These are phyloP conservation scores for Myxozyma monticola DNA, from an alignment of 805 yeast species.

Conservation along the genomic window DNA sequence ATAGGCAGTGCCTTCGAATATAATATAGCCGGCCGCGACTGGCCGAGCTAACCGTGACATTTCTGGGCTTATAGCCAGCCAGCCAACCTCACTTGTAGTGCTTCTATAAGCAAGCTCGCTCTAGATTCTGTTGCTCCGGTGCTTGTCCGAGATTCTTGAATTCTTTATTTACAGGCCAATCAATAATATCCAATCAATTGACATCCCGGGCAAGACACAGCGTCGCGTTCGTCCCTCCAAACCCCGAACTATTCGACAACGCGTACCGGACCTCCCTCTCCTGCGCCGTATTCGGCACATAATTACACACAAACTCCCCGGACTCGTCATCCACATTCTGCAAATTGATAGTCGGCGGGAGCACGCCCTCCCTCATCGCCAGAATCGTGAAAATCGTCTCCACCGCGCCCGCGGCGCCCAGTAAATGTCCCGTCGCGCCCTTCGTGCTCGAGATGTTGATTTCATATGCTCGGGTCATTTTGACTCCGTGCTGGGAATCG, in stretches of 20 bases:
- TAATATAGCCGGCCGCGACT: too few species aligned
- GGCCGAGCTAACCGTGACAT: too few species aligned
- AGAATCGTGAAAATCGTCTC: constrained; percentile 80
- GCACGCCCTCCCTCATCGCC: constrained; percentile 54
- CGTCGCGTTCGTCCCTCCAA: constrained; percentile 93
- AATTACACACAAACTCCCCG: constrained; percentile 52
- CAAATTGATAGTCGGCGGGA: constrained; percentile 85
- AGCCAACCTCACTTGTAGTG: too few species aligned
- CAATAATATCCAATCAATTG: too few species aligned
- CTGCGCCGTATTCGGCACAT: constrained; percentile 54
- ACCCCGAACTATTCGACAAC: constrained; percentile 88
- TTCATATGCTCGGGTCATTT: constrained; percentile 15
- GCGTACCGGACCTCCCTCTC: constrained; percentile 53
- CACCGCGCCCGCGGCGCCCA: constrained; percentile 96
- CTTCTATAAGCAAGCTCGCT: too few species aligned
- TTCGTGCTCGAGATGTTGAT: constrained; percentile 72
- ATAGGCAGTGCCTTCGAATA: too few species aligned
- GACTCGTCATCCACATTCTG: constrained; percentile 52
- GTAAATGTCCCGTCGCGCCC: constrained; percentile 88
- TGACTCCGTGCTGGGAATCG: constrained; percentile 31
- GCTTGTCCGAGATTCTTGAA: too few species aligned
- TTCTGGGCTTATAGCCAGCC: too few species aligned
- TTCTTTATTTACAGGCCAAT: too few species aligned
- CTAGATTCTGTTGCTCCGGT: too few species aligned
- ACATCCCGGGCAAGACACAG: constrained; percentile 51